Conservation (phyloP, 257 asterid species). For the Salvia splendens region DNA sequence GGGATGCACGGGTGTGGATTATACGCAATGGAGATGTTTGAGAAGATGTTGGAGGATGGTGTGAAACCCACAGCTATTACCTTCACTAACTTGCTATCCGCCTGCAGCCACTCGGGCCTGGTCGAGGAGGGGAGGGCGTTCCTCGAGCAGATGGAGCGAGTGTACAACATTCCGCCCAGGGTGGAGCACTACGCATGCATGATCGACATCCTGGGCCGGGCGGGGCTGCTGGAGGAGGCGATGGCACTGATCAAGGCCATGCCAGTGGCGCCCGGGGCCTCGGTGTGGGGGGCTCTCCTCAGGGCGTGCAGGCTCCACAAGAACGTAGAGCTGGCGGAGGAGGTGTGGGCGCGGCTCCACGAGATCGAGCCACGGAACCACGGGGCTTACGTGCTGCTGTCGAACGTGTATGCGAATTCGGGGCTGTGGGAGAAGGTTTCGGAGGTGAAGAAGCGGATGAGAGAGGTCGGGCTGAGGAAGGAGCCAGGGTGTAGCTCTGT, state of each 20-base stretch:
- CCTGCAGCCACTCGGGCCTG: constrained; percentile 82
- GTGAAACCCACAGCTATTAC: constrained; percentile 69
- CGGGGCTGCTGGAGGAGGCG: constrained; percentile 68
- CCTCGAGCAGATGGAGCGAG: constrained; percentile 55
- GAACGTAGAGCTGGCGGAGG: constrained; percentile 58
- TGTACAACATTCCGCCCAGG: constrained; percentile 50
- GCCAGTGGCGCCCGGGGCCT: constrained; percentile 55
- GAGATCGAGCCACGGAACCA: constrained; percentile 72
- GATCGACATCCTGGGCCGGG: constrained; percentile 84
- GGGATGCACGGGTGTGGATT: constrained; percentile 77
- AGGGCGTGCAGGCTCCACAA: constrained; percentile 70
- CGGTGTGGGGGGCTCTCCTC: constrained; percentile 82
- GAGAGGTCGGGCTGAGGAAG: constrained; percentile 67
- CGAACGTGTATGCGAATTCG: constrained; percentile 62
- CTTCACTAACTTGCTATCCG: constrained; percentile 64
- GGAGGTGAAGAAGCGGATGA: constrained; percentile 59
- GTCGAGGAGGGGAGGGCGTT: constrained; percentile 60
- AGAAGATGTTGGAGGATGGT: constrained; percentile 58
- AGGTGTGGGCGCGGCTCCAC: constrained; percentile 51
- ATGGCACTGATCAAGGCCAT: constrained; percentile 52
- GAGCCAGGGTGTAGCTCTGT: constrained; percentile 85
- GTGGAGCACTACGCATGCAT: constrained; percentile 74
- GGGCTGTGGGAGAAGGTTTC: constrained; percentile 73
- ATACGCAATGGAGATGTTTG: constrained; percentile 62
- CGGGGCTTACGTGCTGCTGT: constrained; percentile 64